These are phyloP conservation scores for Luffa acutangula DNA, from an alignment of 306 rosid genomes.

Conservation along the genomic window DNA sequence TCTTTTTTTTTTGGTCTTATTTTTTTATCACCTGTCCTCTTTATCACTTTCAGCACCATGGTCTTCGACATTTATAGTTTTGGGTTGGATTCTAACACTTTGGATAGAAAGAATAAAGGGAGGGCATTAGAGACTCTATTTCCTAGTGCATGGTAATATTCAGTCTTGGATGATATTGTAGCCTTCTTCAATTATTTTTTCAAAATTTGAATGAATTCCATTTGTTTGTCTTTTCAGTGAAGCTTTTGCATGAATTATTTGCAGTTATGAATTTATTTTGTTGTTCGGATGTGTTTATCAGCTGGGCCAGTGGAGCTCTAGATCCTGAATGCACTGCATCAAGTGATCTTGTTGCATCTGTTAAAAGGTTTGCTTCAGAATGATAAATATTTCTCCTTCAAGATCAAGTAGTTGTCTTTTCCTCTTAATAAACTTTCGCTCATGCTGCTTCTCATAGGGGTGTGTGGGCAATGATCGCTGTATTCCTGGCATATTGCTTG, in stretches of 20 bases:
- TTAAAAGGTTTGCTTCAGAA: conserved; percentile 53
- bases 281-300: conserved; percentile 16
- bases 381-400: neutral
- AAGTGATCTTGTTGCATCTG: conserved; percentile 86
- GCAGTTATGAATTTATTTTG: conserved; percentile 1
- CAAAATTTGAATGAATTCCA: neutral
- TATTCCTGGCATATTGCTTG: conserved; percentile 92
- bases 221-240: neutral
- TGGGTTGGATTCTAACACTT: conserved; percentile 13
- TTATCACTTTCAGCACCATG: conserved; percentile 9
- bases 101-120: conserved; percentile 12
- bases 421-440: neutral
- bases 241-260: neutral
- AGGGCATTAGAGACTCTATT: conserved; percentile 13
- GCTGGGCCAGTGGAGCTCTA: conserved; percentile 97
- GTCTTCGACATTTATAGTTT: conserved; percentile 11
- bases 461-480: conserved; percentile 94
- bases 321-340: conserved; percentile 77
- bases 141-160: conserved; percentile 9
- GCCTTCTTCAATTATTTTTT: neutral
- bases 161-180: neutral
- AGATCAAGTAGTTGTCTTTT: neutral
- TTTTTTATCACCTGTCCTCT: conserved; percentile 1
- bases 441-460: conserved; percentile 57
- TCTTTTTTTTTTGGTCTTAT: neutral